phyloP scores from a whole-genome alignment of 805 yeast species.

The Nakazawaea molendinolei region DNA sequence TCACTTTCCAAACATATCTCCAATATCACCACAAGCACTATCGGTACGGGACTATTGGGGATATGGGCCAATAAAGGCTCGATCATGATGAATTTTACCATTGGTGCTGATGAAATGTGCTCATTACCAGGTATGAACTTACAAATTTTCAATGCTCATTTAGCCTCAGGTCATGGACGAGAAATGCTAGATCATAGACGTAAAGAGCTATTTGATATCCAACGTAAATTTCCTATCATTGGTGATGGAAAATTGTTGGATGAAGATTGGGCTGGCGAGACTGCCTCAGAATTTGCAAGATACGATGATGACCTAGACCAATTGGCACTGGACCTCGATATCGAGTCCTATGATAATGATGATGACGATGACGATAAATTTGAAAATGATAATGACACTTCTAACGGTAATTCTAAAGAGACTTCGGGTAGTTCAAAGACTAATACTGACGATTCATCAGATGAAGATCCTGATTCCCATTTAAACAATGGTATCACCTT shows the following conservation, averaged over 20 bases:
- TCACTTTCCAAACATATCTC: constrained; percentile 32
- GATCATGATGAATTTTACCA: constrained; percentile 33
- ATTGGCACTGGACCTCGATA: constrained; percentile 12
- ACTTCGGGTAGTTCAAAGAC: no score
- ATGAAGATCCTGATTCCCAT: background rate
- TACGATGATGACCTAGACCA: constrained; percentile 20
- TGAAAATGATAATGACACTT: constrained; percentile 12
- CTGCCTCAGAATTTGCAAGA: constrained; percentile 17
- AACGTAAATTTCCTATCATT: constrained; percentile 10
- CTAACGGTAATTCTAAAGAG: no score
- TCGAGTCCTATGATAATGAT: constrained; percentile 11
- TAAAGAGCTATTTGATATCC: constrained; percentile 13
- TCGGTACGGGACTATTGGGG: constrained; percentile 52
- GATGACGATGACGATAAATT: background rate
- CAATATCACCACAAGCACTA: constrained; percentile 30
- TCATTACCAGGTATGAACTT: constrained; percentile 25
- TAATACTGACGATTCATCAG: background rate
- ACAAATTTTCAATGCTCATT: constrained; percentile 43
- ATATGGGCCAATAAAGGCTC: constrained; percentile 61
- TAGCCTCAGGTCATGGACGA: constrained; percentile 37
- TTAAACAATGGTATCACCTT: constrained; percentile 27
- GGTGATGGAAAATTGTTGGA: constrained; percentile 7
- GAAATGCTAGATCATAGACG: constrained; percentile 11
- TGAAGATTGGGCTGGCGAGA: constrained; percentile 17
- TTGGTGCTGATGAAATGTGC: constrained; percentile 31